Conservation (phyloP, 441 rosid genomes). For the Sinapis alba region DNA sequence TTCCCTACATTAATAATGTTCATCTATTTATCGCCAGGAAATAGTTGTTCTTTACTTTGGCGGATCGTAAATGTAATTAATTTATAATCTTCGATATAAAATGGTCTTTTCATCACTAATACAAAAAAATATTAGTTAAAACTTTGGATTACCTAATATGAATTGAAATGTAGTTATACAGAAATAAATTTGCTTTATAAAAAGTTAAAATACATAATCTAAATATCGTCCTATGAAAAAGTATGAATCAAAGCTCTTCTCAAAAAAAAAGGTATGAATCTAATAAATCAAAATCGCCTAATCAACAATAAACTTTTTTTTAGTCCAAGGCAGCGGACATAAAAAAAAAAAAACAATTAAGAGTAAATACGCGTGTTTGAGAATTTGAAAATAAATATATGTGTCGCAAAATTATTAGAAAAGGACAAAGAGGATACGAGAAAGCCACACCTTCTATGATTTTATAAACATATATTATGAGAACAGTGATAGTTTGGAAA, state of each 20-base stretch:
- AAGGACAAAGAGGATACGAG: conserved; percentile 24
- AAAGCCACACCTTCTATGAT: conserved; percentile 22
- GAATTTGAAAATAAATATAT: neutral
- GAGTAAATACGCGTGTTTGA: neutral
- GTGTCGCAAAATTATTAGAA: conserved; percentile 27
- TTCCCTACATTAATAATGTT: neutral
- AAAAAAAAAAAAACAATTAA: neutral
- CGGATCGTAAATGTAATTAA: neutral
- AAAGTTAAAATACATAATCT: too few species aligned
- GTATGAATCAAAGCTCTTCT: too few species aligned
- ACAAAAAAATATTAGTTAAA: too few species aligned
- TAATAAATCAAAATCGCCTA: neutral
- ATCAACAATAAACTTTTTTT: neutral
- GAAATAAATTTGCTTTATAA: too few species aligned
- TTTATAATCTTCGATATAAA: too few species aligned
- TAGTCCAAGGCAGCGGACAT: neutral
- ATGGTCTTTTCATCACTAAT: too few species aligned
- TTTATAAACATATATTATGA: neutral
- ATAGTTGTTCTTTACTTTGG: neutral
- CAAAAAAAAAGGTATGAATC: neutral
- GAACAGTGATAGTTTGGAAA: conserved; percentile 17
- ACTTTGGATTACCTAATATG: too few species aligned
- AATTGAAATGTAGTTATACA: too few species aligned
- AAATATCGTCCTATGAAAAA: too few species aligned
- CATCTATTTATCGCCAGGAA: neutral